Evolutionary conservation across 169 alveolate genomes (phyloP), one percentile per base, ranked within the genome.

Genomic region (Babesia bovis): DNA sequence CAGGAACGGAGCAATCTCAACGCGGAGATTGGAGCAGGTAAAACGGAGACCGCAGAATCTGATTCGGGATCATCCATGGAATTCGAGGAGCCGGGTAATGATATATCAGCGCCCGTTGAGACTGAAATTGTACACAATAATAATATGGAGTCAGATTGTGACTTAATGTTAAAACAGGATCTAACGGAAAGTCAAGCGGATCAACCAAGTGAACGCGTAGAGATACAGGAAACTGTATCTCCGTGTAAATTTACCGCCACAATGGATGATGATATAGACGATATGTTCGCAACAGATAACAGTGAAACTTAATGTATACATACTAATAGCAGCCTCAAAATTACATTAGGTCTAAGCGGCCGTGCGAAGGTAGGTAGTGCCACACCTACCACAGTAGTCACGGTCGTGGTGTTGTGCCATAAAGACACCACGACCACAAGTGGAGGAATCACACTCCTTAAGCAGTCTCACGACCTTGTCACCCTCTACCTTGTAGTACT

Each of bases 331-430:
- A 25, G 2, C 15, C 25, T 52, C 38, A 40, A 40, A 5, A 59
- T 2, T 42, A 30, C 44, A 67, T 13, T 50, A 9, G 56, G 69
- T 60, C 19, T 19, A 47, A 19, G 66, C 82, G 44, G 78, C 71
- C 82, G 83, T 85, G 35, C 65, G 87, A 69, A 90, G 85, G 86
- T 92, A 92, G 25, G 99, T 95, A 66, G 91, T 87, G 59, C 96
- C 97, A 89, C 99, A 96, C 83, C 96, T 95, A 50, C 99, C 99
- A 90, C 99, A 97, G 92, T 96, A 95, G 73, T 93, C 94, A 87
- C 99, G 96, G 93, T 97, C 96, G 90, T 90, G 92, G 92, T 97
- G 99, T 72, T 95, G 92, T 26, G 99, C 99, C 99, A 97, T 96
- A 94, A 96, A 97, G 45, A 96, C 97, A 52, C 99, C 99, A 26